Base-by-base conservation (phyloP, 345 rosid genomes). In the Populus davidiana region DNA sequence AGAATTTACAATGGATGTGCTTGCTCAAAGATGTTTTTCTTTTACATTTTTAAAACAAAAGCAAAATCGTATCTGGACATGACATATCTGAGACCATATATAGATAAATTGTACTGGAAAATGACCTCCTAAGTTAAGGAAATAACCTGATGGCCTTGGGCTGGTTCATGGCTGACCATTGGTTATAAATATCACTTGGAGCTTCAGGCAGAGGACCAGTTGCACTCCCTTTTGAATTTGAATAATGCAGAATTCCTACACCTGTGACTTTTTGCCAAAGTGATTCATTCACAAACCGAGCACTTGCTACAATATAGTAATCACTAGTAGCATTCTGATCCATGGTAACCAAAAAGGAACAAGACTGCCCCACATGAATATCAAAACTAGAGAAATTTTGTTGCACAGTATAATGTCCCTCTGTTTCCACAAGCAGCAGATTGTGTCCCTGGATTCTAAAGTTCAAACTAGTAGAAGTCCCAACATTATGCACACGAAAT, bases 391-490 rank as follows among this genome's bases (percentile, higher is more conserved):
- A 83, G 64, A 77, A 95, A 80, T 93, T 95, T 50, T 90, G 90
- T 77, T 91, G 91, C 5, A 75, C 39, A 9, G 99, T 90, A 78
- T 95, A 95, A 74, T 50, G 36, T 44, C 99, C 98, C 77, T 95
- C 99, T 1, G 97, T 89, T 87, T 95, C 99, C 41, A 83, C 97
- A 81, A 93, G 88, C 64, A 87, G 94, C 82, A 93, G 82, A 75
- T 77, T 95, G 86, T 95, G 99, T 79, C 87, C 93, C 91, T 95
- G 98, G 72, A 95, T 90, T 87, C 99, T 90, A 75, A 95, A 90
- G 86, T 95, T 95, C 87, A 95, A 82, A 86, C 94, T 91, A 69
- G 99, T 95, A 41, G 96, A 93, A 41, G 85, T 86, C 67, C 99
- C 99, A 85, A 95, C 93, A 76, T 95, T 92, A 78, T 91, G 93